Evolutionary conservation across 306 rosid genomes (phyloP).

Genomic region (Phaseolus lunatus): DNA sequence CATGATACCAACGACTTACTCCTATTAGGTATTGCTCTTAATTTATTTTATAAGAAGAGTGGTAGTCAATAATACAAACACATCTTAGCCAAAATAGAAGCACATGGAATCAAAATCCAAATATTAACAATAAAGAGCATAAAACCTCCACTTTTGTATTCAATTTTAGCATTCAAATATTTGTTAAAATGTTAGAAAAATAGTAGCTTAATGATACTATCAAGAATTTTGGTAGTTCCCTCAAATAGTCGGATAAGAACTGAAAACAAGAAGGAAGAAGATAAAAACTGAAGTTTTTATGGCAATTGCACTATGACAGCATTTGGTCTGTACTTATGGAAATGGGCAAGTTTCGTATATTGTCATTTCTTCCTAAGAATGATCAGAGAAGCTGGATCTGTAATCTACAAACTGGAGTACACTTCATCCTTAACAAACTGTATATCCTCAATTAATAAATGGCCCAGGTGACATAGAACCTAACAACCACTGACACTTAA

Average conservation of each 20-base stretch:
- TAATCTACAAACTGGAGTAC: slow-evolving; percentile 29
- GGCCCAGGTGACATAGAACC: slow-evolving; percentile 64
- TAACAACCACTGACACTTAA: slow-evolving; percentile 21
- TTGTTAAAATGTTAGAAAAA: slow-evolving; percentile 18
- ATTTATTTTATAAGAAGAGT: slow-evolving; percentile 1
- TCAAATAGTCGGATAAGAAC: slow-evolving; percentile 24
- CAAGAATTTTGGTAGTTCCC: slow-evolving; percentile 14
- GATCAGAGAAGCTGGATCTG: slow-evolving; percentile 8
- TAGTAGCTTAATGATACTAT: slow-evolving; percentile 2
- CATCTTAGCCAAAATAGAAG: background rate
- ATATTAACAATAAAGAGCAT: slow-evolving; percentile 4
- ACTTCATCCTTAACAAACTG: slow-evolving; percentile 30
- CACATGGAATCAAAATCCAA: slow-evolving; percentile 28
- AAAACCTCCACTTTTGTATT: slow-evolving; percentile 29
- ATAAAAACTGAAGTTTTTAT: slow-evolving; percentile 16
- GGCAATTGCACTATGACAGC: slow-evolving; percentile 32
- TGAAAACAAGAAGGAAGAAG: slow-evolving; percentile 1
- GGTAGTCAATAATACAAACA: slow-evolving; percentile 25
- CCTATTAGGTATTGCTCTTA: background rate
- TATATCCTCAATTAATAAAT: slow-evolving; percentile 65
- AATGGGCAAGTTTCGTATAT: slow-evolving; percentile 15
- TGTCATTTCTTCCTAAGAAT: background rate
- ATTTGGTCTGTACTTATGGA: slow-evolving; percentile 23
- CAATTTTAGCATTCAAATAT: slow-evolving; percentile 27
- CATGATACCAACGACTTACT: slow-evolving; percentile 14